Evolutionary conservation across 2,329 filamentous ascomycete species (phyloP).

Genomic region (Ceratocystiopsis sp.): DNA sequence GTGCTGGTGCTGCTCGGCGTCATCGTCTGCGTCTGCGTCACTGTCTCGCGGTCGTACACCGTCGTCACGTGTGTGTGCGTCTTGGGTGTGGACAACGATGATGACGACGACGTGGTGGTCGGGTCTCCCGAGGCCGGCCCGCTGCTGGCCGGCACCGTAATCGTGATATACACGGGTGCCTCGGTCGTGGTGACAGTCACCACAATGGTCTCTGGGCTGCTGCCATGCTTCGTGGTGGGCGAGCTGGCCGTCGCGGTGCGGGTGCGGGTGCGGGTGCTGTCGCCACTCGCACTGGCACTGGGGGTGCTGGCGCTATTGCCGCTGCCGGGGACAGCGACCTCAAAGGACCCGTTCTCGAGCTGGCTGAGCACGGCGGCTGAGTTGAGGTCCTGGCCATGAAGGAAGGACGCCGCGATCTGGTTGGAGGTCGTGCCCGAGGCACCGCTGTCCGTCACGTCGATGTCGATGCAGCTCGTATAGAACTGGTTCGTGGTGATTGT

Average conservation of each 20-base stretch:
- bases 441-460: constrained; percentile 8
- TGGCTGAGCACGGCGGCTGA: constrained; percentile 27
- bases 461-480: constrained; percentile 28
- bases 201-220: constrained; percentile 19
- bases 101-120: not conserved
- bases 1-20: too few relatives aligned
- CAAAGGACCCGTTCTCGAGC: constrained; percentile 25
- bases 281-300: constrained; percentile 4
- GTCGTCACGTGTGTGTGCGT: too few relatives aligned
- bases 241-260: constrained; percentile 7
- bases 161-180: constrained; percentile 4
- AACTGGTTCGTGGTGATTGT: constrained; percentile 17
- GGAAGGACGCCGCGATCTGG: constrained; percentile 14
- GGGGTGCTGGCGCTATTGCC: not conserved
- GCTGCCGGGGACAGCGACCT: constrained; percentile 21
- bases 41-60: too few relatives aligned
- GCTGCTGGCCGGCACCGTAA: constrained; percentile 2
- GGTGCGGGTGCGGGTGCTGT: constrained; percentile 7
- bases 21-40: too few relatives aligned
- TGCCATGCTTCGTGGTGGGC: constrained; percentile 2
- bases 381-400: constrained; percentile 22
- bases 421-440: not conserved
- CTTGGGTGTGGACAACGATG: too few relatives aligned
- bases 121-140: not conserved
- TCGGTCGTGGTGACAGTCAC: constrained; percentile 23